Evolutionary conservation across 768 basidiomycete genomes (phyloP).

Genomic region (Mycena olivaceomarginata): DNA sequence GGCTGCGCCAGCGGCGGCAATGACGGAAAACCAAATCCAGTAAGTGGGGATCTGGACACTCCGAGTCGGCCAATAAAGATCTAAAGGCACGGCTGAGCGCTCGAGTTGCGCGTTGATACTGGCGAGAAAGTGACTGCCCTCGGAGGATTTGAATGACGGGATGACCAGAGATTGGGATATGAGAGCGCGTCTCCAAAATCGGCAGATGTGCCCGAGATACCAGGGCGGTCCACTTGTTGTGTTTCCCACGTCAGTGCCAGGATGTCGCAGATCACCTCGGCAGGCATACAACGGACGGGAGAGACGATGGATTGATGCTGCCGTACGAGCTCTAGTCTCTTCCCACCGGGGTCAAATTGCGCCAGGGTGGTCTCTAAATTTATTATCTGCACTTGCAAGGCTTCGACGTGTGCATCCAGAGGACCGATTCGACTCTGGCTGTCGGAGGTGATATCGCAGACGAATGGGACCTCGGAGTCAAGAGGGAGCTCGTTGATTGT

Average conservation of each 20-base stretch:
- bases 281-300: not conserved
- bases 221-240: not conserved
- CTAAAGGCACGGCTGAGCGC: not conserved
- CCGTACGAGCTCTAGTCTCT: not conserved
- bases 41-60: not conserved
- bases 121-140: not conserved
- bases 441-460: not conserved
- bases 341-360: not conserved
- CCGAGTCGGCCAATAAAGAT: not conserved
- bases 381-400: not conserved
- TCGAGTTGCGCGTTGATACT: not conserved
- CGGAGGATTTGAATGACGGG: not conserved
- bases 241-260: not conserved
- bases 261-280: not conserved
- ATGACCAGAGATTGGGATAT: slow-evolving; percentile 1
- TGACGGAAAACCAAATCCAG: not conserved
- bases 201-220: slow-evolving; percentile 10
- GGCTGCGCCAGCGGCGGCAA: not conserved
- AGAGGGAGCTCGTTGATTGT: not conserved
- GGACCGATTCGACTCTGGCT: not conserved
- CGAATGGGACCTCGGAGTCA: not conserved
- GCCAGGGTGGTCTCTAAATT: not conserved
- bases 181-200: not conserved
- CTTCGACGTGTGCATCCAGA: not conserved
- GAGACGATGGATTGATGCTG: not conserved